Evolutionary conservation across 2,329 filamentous ascomycete genomes (phyloP), one percentile per base, ranked within the genome.

Genomic region (Colletotrichum graminicola): DNA sequence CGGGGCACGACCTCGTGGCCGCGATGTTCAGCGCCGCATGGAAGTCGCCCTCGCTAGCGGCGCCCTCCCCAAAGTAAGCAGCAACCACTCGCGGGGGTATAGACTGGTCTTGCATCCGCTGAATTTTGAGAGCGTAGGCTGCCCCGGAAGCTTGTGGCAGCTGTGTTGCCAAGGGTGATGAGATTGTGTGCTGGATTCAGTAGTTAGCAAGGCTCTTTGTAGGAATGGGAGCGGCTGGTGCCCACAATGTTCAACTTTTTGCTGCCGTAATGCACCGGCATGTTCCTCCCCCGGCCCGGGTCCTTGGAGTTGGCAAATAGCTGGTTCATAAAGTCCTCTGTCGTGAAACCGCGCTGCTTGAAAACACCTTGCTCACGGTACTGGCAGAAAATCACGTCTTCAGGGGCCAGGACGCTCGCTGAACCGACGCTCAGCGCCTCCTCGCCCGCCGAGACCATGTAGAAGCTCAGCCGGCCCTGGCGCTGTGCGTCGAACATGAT

Each of bases 401-500:
- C 88, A n/a, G 88, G 89, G n/a, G 90, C 87, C 71, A 99, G 82
- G 16, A 94, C 94, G 32, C 94, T 94, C 0, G 95, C 94, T 2
- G 93, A 95, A 1, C 94, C 96, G 2, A 99, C 92, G 54, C 94
- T 93, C 63, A 97, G 94, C 43, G 95, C 96, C 85, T 99, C 96
- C 84, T 98, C 95, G 69, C 95, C 95, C 0, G 94, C 93, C 47
- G 93, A 95, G 78, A 95, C 95, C 93, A 99, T 98, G 82, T 99
- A 99, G 83, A 99, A 99, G 80, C 92, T 95, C 67, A 97, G 83
- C 26, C 94, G 90, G n/a, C 95, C 95, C 82, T 99, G 96, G 56
- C 96, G 88, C 82, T 99, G 96, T 0, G 96, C 95, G 78, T 99
- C 96, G 78, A 97, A 98, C 95, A 98, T 98, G 79, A 98, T 93